Percentiles rank a stretch among this genome's conserved stretches.
These are phyloP conservation scores for Pseudoturritis turrita DNA, from an alignment of 345 rosid genomes.

Conservation along the genomic window DNA sequence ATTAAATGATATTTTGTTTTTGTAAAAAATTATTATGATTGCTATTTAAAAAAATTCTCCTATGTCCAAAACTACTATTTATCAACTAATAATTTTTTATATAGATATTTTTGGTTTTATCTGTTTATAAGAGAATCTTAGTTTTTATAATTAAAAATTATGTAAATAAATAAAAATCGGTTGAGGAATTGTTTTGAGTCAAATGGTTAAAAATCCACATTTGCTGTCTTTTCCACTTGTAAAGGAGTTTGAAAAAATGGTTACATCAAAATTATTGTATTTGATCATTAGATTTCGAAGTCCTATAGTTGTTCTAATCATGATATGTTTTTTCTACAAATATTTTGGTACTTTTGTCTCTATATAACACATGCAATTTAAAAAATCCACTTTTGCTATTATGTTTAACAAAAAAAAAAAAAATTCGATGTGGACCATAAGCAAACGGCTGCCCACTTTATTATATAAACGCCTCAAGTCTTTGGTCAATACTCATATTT, in stretches of 20 bases:
- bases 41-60: background rate
- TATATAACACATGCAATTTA: background rate
- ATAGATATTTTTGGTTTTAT: background rate
- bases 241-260: too few relatives aligned
- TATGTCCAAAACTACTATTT: background rate
- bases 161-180: background rate
- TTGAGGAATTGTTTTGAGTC: too few relatives aligned
- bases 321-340: background rate
- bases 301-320: background rate
- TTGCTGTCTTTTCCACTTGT: too few relatives aligned
- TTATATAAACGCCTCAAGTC: slow-evolving; percentile 5
- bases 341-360: background rate
- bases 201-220: too few relatives aligned
- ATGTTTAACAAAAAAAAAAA: background rate
- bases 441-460: slow-evolving; percentile 9
- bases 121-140: background rate
- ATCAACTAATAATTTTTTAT: background rate
- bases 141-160: background rate
- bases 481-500: slow-evolving; percentile 9
- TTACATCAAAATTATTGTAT: background rate
- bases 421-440: slow-evolving; percentile 12
- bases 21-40: background rate
- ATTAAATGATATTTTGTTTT: background rate
- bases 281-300: background rate
- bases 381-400: background rate